Evolutionary conservation across 805 yeast species (phyloP).

Genomic region (Wickerhamomyces ciferrii): DNA sequence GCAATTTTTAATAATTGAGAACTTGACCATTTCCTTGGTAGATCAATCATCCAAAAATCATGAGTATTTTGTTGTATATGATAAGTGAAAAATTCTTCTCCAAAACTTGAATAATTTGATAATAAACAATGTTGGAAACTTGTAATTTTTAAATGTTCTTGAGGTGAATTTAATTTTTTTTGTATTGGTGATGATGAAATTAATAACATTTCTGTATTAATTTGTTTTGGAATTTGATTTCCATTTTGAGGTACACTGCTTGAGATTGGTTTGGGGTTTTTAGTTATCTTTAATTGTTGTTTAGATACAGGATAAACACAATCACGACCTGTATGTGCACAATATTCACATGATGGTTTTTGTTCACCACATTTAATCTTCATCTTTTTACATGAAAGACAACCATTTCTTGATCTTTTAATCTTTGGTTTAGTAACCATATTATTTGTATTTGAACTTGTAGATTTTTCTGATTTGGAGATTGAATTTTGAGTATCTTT

Average conservation of each 20-base stretch:
- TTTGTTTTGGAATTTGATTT: no score
- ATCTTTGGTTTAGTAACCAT: neutral
- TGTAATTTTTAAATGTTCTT: neutral
- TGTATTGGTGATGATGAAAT: neutral
- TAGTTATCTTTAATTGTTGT: neutral
- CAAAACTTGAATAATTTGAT: neutral
- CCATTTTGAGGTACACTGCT: no score
- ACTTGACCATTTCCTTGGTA: neutral
- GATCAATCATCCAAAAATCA: neutral
- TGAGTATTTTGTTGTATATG: neutral
- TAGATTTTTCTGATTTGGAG: neutral
- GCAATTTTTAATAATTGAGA: neutral
- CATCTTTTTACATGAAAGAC: constrained; percentile 30
- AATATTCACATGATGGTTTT: constrained; percentile 34
- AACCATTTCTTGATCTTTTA: constrained; percentile 27
- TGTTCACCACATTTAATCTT: constrained; percentile 40
- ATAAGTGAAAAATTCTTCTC: neutral
- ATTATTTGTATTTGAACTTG: neutral
- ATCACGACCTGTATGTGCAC: constrained; percentile 9
- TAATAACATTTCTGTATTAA: no score
- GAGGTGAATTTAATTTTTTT: neutral
- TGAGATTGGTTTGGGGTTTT: neutral
- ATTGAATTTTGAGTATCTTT: no score
- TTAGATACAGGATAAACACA: neutral
- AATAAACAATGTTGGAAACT: neutral